phyloP scores from a whole-genome alignment of 495 filamentous ascomycete genomes.

The Ramalina peruviana region DNA sequence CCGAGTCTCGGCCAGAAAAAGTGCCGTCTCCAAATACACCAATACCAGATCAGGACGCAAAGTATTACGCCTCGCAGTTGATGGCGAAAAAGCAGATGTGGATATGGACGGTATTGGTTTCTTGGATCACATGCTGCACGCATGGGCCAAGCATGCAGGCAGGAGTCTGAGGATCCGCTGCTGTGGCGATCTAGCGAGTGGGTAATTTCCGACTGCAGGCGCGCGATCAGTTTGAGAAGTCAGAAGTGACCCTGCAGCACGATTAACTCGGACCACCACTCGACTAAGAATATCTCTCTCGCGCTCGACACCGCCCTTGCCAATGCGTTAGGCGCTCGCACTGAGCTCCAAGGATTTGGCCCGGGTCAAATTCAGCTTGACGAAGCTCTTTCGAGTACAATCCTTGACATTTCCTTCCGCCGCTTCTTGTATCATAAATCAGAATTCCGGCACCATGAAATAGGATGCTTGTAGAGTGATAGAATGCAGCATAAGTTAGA shows the following conservation, averaged over 20 bases:
- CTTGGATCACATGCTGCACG: constrained; percentile 97
- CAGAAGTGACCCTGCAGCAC: background rate
- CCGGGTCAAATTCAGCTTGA: constrained; percentile 83
- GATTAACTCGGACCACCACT: constrained; percentile 95
- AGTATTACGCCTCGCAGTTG: constrained; percentile 65
- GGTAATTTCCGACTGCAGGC: constrained; percentile 13
- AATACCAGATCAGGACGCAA: constrained; percentile 59
- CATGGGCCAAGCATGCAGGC: constrained; percentile 88
- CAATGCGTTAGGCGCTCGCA: constrained; percentile 55
- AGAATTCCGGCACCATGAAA: constrained; percentile 73
- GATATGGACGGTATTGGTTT: constrained; percentile 93
- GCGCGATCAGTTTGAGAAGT: background rate
- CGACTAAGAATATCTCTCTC: constrained; percentile 88
- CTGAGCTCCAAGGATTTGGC: constrained; percentile 80
- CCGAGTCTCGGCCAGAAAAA: constrained; percentile 27
- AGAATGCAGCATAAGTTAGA: constrained; percentile 94
- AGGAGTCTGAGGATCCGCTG: constrained; percentile 76
- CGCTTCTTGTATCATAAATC: constrained; percentile 72
- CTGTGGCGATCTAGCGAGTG: constrained; percentile 82
- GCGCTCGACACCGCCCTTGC: constrained; percentile 79
- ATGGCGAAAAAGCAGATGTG: constrained; percentile 69
- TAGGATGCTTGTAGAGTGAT: constrained; percentile 82
- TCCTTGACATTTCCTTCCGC: constrained; percentile 85
- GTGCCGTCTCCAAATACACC: constrained; percentile 52
- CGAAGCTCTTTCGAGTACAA: constrained; percentile 85